Conservation (phyloP, 441 rosid genomes). For the Erodium chrysanthum region DNA sequence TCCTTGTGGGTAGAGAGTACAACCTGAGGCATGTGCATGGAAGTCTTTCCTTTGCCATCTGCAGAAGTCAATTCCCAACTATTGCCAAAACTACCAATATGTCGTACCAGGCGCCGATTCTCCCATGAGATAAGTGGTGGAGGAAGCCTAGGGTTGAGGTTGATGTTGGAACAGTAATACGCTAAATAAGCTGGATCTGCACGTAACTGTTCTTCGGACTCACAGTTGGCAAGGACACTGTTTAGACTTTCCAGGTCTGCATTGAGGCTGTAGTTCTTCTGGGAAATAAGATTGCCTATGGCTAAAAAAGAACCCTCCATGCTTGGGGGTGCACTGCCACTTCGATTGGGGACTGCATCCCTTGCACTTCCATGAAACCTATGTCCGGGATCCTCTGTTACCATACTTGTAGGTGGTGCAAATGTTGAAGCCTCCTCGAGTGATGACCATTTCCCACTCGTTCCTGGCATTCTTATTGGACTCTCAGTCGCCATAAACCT, state of each 20-base stretch:
- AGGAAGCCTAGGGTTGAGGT: constrained; percentile 36
- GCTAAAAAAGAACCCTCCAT: constrained; percentile 54
- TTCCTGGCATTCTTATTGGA: constrained; percentile 37
- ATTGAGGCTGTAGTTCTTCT: constrained; percentile 18
- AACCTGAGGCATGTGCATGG: constrained; percentile 28
- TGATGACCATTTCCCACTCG: constrained; percentile 31
- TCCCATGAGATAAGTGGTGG: constrained; percentile 34
- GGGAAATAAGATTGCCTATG: constrained; percentile 33
- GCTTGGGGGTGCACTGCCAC: constrained; percentile 60
- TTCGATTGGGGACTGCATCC: constrained; percentile 39
- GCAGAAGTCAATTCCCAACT: constrained; percentile 26
- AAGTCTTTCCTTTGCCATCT: constrained; percentile 21
- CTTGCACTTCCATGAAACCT: constrained; percentile 21
- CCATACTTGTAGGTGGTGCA: constrained; percentile 23
- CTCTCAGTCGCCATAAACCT: constrained; percentile 47
- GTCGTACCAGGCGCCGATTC: constrained; percentile 21
- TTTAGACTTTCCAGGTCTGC: constrained; percentile 21
- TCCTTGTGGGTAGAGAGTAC: constrained; percentile 51
- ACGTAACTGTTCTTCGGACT: constrained; percentile 27
- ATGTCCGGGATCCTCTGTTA: constrained; percentile 26
- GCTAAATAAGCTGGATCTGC: constrained; percentile 27
- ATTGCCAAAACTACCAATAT: constrained; percentile 32
- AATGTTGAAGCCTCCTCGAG: constrained; percentile 22
- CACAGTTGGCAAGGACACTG: constrained; percentile 14
- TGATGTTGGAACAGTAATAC: constrained; percentile 22